phyloP scores from a whole-genome alignment of 371 early-diverging fungal genomes.

The Rozella allomycis region DNA sequence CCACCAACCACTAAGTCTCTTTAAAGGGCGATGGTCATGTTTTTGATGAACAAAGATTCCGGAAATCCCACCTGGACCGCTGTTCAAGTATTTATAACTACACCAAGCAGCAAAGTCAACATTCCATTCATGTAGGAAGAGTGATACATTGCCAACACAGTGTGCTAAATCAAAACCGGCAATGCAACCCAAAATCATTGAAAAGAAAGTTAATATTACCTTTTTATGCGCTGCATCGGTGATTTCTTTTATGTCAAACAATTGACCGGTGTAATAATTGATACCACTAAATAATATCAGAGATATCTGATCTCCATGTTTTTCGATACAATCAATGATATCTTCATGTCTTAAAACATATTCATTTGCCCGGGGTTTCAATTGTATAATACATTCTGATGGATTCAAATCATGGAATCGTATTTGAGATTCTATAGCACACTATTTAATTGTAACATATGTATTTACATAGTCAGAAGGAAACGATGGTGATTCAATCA shows the following conservation, averaged over 20 bases:
- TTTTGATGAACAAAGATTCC: neutral
- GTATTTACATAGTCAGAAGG: conserved; percentile 51
- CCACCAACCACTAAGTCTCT: conserved; percentile 81
- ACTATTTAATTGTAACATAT: conserved; percentile 18
- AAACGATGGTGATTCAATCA: conserved; percentile 80
- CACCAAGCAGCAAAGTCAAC: conserved; percentile 98
- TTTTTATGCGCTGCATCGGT: conserved; percentile 54
- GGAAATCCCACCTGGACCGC: conserved; percentile 80
- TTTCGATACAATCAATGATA: conserved; percentile 45
- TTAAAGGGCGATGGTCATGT: neutral
- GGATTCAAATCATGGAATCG: conserved; percentile 58
- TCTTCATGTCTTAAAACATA: conserved; percentile 45
- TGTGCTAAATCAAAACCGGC: conserved; percentile 93
- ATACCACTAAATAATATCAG: conserved; percentile 75
- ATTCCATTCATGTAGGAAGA: conserved; percentile 77
- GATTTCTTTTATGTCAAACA: conserved; percentile 65
- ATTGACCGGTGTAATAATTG: conserved; percentile 89
- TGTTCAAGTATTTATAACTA: conserved; percentile 87
- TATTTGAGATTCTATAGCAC: conserved; percentile 68
- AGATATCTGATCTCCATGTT: conserved; percentile 51
- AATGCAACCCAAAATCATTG: conserved; percentile 39
- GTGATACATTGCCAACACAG: conserved; percentile 76
- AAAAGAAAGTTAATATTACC: conserved; percentile 14
- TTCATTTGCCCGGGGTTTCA: conserved; percentile 53
- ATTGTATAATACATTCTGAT: conserved; percentile 36